Percentiles rank a stretch among this genome's conserved stretches.
These are phyloP conservation scores for Fusarium fujikuroi DNA, from an alignment of 2,329 filamentous ascomycete species.

Conservation along the genomic window DNA sequence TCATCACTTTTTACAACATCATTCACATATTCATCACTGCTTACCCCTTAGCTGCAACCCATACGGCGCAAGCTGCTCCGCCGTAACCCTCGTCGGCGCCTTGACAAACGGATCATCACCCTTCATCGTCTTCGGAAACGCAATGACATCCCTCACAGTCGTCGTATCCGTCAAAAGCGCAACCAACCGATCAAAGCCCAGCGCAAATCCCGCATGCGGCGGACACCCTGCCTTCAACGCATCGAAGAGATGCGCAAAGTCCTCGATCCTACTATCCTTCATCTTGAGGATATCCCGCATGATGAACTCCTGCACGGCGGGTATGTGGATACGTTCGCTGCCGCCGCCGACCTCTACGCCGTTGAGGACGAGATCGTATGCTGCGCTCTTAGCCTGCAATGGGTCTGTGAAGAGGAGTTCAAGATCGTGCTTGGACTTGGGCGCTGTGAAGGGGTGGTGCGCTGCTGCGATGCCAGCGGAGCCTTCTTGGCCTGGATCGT, in stretches of 20 bases:
- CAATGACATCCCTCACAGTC: constrained; percentile 92
- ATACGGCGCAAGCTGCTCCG: constrained; percentile 63
- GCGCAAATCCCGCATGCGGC: constrained; percentile 91
- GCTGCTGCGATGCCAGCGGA: constrained; percentile 83
- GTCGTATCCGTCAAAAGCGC: constrained; percentile 80
- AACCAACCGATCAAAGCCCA: constrained; percentile 90
- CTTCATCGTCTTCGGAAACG: constrained; percentile 93
- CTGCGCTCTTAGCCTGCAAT: constrained; percentile 78
- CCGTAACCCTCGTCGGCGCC: constrained; percentile 76
- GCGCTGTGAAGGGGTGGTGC: constrained; percentile 96
- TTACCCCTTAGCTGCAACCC: constrained; percentile 50
- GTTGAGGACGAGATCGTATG: constrained; percentile 96
- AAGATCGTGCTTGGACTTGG: constrained; percentile 76
- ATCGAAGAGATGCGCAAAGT: constrained; percentile 87
- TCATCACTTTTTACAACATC: not conserved
- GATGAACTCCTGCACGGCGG: constrained; percentile 83
- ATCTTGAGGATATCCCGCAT: constrained; percentile 87
- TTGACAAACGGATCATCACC: constrained; percentile 87
- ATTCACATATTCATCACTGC: not conserved
- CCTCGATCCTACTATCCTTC: constrained; percentile 74
- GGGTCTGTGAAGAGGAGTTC: constrained; percentile 79
- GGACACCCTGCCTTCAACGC: constrained; percentile 88
- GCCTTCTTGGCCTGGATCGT: constrained; percentile 82
- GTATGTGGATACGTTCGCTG: constrained; percentile 89
- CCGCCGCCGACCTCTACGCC: constrained; percentile 94